Evolutionary conservation across 495 filamentous ascomycete species (phyloP).

Genomic region (Tuber indicum): DNA sequence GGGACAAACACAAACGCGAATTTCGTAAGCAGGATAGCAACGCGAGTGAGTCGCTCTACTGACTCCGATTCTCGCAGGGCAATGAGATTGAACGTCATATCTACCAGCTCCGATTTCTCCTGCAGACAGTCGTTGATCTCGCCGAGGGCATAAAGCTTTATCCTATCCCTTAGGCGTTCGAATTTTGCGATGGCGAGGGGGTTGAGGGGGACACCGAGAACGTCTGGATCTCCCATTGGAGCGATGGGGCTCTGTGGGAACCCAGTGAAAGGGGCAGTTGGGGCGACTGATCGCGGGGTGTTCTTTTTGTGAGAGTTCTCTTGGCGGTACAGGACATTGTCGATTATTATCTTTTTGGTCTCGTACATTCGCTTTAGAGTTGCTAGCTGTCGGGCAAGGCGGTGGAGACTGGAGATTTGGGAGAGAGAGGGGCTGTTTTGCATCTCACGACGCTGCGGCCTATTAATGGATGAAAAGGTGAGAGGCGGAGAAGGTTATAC

Average conservation of each 20-base stretch:
- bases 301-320: constrained; percentile 45
- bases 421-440: constrained; percentile 53
- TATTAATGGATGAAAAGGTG: constrained; percentile 10
- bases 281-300: background rate
- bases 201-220: constrained; percentile 56
- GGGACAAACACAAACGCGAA: constrained; percentile 79
- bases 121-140: constrained; percentile 71
- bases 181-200: constrained; percentile 65
- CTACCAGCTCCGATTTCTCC: constrained; percentile 71
- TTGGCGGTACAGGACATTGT: constrained; percentile 56
- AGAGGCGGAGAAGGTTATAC: constrained; percentile 44
- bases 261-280: background rate
- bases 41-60: constrained; percentile 69
- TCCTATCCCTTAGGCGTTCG: constrained; percentile 65
- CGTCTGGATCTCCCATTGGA: constrained; percentile 30
- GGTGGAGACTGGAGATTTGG: constrained; percentile 65
- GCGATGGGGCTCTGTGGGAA: background rate
- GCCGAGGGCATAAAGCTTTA: constrained; percentile 70
- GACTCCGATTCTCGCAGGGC: constrained; percentile 74
- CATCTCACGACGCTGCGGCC: constrained; percentile 53
- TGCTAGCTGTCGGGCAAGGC: constrained; percentile 59
- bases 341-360: constrained; percentile 71
- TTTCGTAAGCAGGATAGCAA: constrained; percentile 76
- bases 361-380: constrained; percentile 69
- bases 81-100: constrained; percentile 72